A percentile compares a stretch with the other conserved stretches of the same genome.
Conservation (phyloP, 2,329 filamentous ascomycete genomes). For the Didymella segeticola region DNA sequence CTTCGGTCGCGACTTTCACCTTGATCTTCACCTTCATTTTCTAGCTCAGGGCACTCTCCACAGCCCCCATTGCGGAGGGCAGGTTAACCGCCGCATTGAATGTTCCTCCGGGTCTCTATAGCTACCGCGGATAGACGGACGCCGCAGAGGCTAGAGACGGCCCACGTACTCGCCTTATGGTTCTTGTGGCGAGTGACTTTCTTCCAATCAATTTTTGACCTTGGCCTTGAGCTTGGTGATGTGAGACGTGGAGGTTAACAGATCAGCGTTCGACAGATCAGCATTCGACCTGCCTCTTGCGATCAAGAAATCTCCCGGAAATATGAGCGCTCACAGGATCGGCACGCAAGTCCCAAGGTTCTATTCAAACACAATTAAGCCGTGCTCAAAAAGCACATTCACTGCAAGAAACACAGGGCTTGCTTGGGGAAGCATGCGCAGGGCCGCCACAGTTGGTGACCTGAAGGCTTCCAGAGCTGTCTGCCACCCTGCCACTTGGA, state of each 20-base stretch:
- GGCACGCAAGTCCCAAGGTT: constrained; percentile 5
- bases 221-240: background rate
- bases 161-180: background rate
- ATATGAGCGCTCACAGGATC: constrained; percentile 11
- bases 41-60: constrained; percentile 17
- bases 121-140: constrained; percentile 11
- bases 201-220: background rate
- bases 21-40: constrained; percentile 1
- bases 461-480: constrained; percentile 5
- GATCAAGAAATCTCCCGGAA: constrained; percentile 7
- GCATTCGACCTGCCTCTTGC: constrained; percentile 5
- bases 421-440: background rate
- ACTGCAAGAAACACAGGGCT: background rate
- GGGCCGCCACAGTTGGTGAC: background rate
- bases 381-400: constrained; percentile 3
- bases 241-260: background rate
- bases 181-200: background rate
- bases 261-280: constrained; percentile 12
- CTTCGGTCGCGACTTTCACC: constrained; percentile 8
- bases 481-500: background rate
- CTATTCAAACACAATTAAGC: constrained; percentile 6
- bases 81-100: constrained; percentile 14
- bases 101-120: background rate
- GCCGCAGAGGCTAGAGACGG: constrained; percentile 6
- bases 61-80: constrained; percentile 18